phyloP scores from a whole-genome alignment of 805 yeast genomes.

The Blastobotrys mokoenaii region DNA sequence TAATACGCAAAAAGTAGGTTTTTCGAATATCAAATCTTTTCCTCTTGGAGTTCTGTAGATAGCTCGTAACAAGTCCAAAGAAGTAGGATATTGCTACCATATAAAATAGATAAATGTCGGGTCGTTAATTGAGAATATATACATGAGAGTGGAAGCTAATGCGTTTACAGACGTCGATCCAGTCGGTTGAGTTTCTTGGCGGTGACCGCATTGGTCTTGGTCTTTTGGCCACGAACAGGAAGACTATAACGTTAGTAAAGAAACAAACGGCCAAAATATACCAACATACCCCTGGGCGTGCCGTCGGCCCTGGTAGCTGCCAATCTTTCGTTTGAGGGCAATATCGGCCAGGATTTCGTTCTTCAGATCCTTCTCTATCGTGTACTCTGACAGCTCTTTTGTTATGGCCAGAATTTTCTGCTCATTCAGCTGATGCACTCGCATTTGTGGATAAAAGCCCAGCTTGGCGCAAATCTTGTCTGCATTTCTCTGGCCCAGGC shows the following conservation, averaged over 20 bases:
- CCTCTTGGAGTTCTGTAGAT: no score
- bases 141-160: background rate
- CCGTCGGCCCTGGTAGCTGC: conserved; percentile 81
- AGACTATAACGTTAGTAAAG: no score
- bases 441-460: conserved; percentile 87
- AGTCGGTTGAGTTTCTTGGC: conserved; percentile 79
- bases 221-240: conserved; percentile 84
- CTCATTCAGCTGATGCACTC: conserved; percentile 87
- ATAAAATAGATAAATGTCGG: no score
- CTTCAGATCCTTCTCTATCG: conserved; percentile 75
- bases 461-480: conserved; percentile 72
- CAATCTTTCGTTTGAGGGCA: conserved; percentile 66
- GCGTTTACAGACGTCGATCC: conserved; percentile 33
- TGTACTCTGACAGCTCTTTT: conserved; percentile 74
- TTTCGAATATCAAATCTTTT: no score
- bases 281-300: conserved; percentile 82
- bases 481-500: conserved; percentile 72
- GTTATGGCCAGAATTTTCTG: conserved; percentile 79
- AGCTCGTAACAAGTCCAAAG: no score
- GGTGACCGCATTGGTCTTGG: conserved; percentile 83
- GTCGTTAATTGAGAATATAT: background rate
- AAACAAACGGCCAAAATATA: no score
- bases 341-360: conserved; percentile 58
- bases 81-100: no score
- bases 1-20: no score